phyloP scores from a whole-genome alignment of 768 basidiomycete species.

The Suillus subaureus region DNA sequence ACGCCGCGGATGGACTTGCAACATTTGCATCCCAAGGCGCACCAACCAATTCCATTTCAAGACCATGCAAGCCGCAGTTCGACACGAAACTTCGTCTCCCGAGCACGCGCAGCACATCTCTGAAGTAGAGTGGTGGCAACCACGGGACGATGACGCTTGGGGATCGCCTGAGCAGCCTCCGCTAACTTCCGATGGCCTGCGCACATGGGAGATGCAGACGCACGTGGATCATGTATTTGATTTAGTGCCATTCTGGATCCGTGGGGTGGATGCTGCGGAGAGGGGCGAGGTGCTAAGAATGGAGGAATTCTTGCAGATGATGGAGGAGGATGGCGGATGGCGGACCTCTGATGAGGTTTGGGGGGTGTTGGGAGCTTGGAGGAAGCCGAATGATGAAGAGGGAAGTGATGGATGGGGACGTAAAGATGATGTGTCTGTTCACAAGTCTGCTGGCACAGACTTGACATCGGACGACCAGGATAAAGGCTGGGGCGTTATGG shows the following conservation, averaged over 20 bases:
- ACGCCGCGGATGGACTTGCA: conserved; percentile 37
- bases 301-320: conserved; percentile 48
- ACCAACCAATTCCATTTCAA: conserved; percentile 24
- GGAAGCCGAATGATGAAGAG: conserved; percentile 6
- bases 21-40: conserved; percentile 30
- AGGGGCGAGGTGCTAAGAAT: conserved; percentile 44
- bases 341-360: conserved; percentile 30
- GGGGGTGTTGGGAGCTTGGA: conserved; percentile 31
- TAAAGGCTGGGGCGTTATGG: conserved; percentile 21
- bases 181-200: conserved; percentile 31
- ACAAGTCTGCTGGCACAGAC: conserved; percentile 23
- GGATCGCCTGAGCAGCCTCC: conserved; percentile 30
- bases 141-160: conserved; percentile 26
- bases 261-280: conserved; percentile 49
- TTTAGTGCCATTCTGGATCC: conserved; percentile 56
- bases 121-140: conserved; percentile 14
- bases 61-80: conserved; percentile 30
- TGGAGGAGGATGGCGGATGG: conserved; percentile 39
- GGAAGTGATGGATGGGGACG: conserved; percentile 13
- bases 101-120: conserved; percentile 21
- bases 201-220: conserved; percentile 30
- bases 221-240: conserved; percentile 52
- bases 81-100: conserved; percentile 31
- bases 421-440: conserved; percentile 16
- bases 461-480: conserved; percentile 17